Base-by-base conservation (phyloP, 495 filamentous ascomycete genomes). In the Talaromyces ruber region DNA sequence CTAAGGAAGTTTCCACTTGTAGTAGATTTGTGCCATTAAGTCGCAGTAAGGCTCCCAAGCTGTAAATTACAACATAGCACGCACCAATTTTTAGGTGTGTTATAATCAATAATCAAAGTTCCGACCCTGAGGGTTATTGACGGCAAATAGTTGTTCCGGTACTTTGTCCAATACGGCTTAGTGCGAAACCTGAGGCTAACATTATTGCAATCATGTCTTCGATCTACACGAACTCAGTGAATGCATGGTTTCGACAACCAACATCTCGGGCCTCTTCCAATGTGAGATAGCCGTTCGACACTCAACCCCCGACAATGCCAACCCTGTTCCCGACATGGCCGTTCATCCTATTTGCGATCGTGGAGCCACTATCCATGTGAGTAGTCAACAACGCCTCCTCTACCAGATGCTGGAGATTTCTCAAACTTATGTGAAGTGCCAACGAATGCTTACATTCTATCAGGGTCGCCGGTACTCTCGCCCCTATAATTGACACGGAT, bases 291-390 rank as follows among this genome's bases (percentile, higher is more conserved):
- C 12, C 43, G 21, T 47, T 22, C n/a, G 4, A 18, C 11, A 9
- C 39, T 21, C 32, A 25, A 58, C 22, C 18, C 22, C 51, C 22
- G 5, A 68, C 37, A 59, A 76, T 76, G 71, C 67, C 67, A 6
- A 76, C 73, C 18, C 73, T 76, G 45, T 69, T 79, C 50, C 77
- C 77, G 55, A 63, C 69, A 61, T 77, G 75, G 74, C 76, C 77
- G 14, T 69, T 74, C 57, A 58, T 79, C 56, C 64, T 78, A 25
- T 83, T 80, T 39, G 75, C 67, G 28, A 64, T 90, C 61, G 63
- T 90, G 39, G 88, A 92, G 71, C 88, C 88, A 4, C 70, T 90
- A 51, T 84, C 85, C 18, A 76, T 88, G 85, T 88, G 82, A 72
- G 78, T 64, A 47, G 22, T 58, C 11, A 55, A 11, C 28, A 47